Evolutionary conservation across 2,329 filamentous ascomycete genomes (phyloP), one percentile per base, ranked within the genome.

Genomic region (Ophiobolus disseminans): DNA sequence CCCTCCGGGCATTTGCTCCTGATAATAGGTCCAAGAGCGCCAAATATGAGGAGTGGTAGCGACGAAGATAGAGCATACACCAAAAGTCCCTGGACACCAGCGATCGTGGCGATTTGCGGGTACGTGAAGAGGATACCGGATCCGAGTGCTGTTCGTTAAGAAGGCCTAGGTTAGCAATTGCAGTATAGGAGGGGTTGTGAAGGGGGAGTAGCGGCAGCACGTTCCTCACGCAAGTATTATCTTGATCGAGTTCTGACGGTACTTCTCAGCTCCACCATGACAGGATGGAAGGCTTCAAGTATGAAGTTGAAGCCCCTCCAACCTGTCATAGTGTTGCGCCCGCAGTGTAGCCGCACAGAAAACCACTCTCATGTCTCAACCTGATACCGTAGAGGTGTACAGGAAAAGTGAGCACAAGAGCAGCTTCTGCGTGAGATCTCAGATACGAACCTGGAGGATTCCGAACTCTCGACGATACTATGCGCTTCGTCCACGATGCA

Each of bases 181-280:
- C 32, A 37, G n/a, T 40, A 48, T 58, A 54, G 53, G 45, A 63
- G 52, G 63, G 65, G 62, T 69, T 72, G 74, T 72, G 77, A 75
- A 78, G 66, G 68, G 58, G 66, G 49, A 72, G 73, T 85, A 90
- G 89, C 89, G 89, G 89, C 89, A 92, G 88, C 89, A 93, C 90
- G 82, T 92, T 93, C 89, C 90, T 87, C 90, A 93, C 90, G 90
- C 90, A 94, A 94, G 90, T 88, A 91, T 93, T 94, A 93, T 90
- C 90, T 94, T 94, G 90, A 90, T 94, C 90, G 89, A 93, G 89
- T 93, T 86, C 78, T 88, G 80, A 92, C 90, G 89, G 90, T 94
- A 85, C 88, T 87, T 93, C 90, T 94, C 90, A 93, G 90, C 90
- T 84, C 91, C 83, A 78, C 84, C 65, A 62, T 51, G 52, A 62